phyloP scores from a whole-genome alignment of 257 asterid genomes.

The Lycium ferocissimum region DNA sequence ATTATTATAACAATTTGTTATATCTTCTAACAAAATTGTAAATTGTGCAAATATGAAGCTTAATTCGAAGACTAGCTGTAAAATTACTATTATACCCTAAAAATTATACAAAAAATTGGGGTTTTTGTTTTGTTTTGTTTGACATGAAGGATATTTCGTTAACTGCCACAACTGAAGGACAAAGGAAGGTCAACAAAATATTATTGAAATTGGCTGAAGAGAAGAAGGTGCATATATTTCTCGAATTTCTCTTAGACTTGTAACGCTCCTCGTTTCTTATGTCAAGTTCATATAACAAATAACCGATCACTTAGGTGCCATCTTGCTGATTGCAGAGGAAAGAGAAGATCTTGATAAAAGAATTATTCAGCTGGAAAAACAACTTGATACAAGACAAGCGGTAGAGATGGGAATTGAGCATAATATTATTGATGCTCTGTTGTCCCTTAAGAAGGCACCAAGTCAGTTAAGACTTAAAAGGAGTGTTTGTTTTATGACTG shows the following conservation, averaged over 20 bases:
- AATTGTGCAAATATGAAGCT: no score
- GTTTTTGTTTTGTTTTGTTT: no score
- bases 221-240: constrained; percentile 67
- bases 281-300: constrained; percentile 32
- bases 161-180: constrained; percentile 66
- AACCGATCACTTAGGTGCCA: constrained; percentile 29
- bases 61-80: no score
- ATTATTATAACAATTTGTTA: no score
- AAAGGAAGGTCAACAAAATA: constrained; percentile 65
- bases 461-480: no score
- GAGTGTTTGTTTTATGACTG: no score
- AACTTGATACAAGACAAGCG: constrained; percentile 72
- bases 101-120: no score
- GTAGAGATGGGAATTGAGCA: constrained; percentile 66
- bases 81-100: no score
- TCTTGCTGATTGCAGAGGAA: constrained; percentile 65
- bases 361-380: constrained; percentile 63
- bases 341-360: constrained; percentile 65
- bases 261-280: constrained; percentile 31
- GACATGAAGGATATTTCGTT: constrained; percentile 38
- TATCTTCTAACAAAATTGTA: no score
- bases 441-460: no score
- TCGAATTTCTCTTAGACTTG: constrained; percentile 25
- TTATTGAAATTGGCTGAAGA: constrained; percentile 81
- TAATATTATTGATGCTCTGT: no score